phyloP scores from a whole-genome alignment of 305 asterid species.

The Fraxinus albicans region DNA sequence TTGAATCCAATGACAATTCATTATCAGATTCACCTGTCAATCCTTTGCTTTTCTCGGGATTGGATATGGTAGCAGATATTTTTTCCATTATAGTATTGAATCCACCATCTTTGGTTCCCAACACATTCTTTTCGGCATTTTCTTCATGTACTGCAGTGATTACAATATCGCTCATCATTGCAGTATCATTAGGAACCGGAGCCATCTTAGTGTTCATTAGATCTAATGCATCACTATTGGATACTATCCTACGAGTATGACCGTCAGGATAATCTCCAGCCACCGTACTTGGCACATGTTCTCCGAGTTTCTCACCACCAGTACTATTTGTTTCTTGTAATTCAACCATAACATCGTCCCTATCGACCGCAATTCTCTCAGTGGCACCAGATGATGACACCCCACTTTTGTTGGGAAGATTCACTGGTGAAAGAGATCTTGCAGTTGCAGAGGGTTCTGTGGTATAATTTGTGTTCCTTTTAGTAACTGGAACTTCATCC shows the following conservation, averaged over 20 bases:
- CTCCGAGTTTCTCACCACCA: background rate
- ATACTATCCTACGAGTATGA: constrained; percentile 11
- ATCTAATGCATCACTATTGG: constrained; percentile 23
- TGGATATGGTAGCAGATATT: constrained; percentile 31
- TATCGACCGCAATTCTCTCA: constrained; percentile 19
- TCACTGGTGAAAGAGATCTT: constrained; percentile 11
- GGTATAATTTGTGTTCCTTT: constrained; percentile 17
- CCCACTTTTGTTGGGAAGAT: constrained; percentile 15
- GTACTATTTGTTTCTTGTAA: constrained; percentile 20
- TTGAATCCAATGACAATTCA: constrained; percentile 30
- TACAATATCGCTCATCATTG: constrained; percentile 16
- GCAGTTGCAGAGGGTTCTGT: constrained; percentile 22
- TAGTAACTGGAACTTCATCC: constrained; percentile 38
- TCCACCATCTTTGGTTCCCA: constrained; percentile 24
- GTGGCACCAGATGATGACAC: constrained; percentile 24
- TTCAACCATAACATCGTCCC: constrained; percentile 42
- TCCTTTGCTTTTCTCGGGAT: constrained; percentile 26
- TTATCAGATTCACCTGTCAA: constrained; percentile 33
- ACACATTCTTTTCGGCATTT: constrained; percentile 13
- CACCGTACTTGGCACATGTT: background rate
- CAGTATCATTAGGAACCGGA: constrained; percentile 14
- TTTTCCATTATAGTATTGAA: constrained; percentile 24
- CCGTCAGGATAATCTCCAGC: background rate
- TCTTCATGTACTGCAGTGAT: constrained; percentile 11
- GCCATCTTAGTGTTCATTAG: constrained; percentile 11